A percentile compares a stretch with the other conserved stretches of the same genome.
Conservation (phyloP, 805 yeast species). For the Kluyveromyces nonfermentans region DNA sequence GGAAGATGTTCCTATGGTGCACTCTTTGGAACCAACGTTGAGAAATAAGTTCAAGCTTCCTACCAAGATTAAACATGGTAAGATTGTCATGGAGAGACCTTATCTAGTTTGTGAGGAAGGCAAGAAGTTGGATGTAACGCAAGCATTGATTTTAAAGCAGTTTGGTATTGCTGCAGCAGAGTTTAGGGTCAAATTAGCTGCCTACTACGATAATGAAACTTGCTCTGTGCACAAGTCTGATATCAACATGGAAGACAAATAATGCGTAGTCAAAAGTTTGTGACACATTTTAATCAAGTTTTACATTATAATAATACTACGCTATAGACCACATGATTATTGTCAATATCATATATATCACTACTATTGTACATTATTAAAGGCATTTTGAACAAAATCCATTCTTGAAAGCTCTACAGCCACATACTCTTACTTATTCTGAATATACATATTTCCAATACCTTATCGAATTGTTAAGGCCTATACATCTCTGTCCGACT, state of each 20-base stretch:
- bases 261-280: not conserved
- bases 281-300: not conserved
- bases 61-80: slow-evolving; percentile 83
- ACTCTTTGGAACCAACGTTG: slow-evolving; percentile 86
- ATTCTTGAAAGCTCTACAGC: too few species aligned
- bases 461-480: not conserved
- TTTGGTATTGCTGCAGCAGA: slow-evolving; percentile 93
- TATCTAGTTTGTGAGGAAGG: slow-evolving; percentile 75
- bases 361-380: not conserved
- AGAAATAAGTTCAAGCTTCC: slow-evolving; percentile 88
- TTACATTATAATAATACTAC: not conserved
- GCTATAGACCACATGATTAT: not conserved
- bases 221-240: slow-evolving; percentile 25
- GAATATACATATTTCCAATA: slow-evolving; percentile 3
- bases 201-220: slow-evolving; percentile 63
- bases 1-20: slow-evolving; percentile 95
- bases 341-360: not conserved
- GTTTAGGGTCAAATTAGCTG: slow-evolving; percentile 72
- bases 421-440: too few species aligned
- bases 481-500: not conserved
- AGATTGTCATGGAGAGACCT: slow-evolving; percentile 66
- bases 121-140: slow-evolving; percentile 74
- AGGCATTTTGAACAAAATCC: not conserved
- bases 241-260: slow-evolving; percentile 23
- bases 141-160: slow-evolving; percentile 84